A percentile compares a stretch with the other conserved stretches of the same genome.
These are phyloP conservation scores for Yamadazyma scolyti DNA, from an alignment of 805 yeast genomes.

Conservation along the genomic window DNA sequence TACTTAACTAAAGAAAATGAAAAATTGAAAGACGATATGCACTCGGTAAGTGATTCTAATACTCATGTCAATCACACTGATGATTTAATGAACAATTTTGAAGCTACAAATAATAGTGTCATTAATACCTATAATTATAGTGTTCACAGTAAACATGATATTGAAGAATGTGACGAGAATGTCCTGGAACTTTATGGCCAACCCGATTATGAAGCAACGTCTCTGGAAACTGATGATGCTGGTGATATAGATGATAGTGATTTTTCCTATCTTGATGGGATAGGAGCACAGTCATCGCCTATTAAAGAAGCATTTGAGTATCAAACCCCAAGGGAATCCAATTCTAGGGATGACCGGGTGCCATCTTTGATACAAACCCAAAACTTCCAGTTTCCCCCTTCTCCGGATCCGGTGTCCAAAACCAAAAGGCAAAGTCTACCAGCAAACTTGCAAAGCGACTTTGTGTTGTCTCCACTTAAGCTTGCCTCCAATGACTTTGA, in stretches of 20 bases:
- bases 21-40: constrained; percentile 4
- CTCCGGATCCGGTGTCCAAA: constrained; percentile 28
- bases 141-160: constrained; percentile 17
- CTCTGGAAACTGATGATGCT: constrained; percentile 8
- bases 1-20: constrained; percentile 36
- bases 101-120: constrained; percentile 1
- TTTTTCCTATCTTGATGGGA: constrained; percentile 2
- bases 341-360: constrained; percentile 4
- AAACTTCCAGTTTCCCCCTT: constrained; percentile 25
- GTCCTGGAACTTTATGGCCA: constrained; percentile 2
- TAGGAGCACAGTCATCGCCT: constrained; percentile 17
- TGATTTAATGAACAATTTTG: no score
- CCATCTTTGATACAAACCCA: constrained; percentile 13
- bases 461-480: constrained; percentile 41
- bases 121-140: constrained; percentile 10
- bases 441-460: constrained; percentile 26
- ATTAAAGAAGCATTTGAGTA: constrained; percentile 10
- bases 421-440: constrained; percentile 32
- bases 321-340: constrained; percentile 11
- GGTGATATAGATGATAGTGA: constrained; percentile 2
- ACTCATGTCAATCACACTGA: constrained; percentile 4
- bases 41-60: constrained; percentile 3
- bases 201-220: constrained; percentile 1
- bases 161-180: constrained; percentile 11
- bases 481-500: constrained; percentile 20